These are phyloP conservation scores for Exophiala calicioides DNA, from an alignment of 2,329 filamentous ascomycete species.

Conservation along the genomic window DNA sequence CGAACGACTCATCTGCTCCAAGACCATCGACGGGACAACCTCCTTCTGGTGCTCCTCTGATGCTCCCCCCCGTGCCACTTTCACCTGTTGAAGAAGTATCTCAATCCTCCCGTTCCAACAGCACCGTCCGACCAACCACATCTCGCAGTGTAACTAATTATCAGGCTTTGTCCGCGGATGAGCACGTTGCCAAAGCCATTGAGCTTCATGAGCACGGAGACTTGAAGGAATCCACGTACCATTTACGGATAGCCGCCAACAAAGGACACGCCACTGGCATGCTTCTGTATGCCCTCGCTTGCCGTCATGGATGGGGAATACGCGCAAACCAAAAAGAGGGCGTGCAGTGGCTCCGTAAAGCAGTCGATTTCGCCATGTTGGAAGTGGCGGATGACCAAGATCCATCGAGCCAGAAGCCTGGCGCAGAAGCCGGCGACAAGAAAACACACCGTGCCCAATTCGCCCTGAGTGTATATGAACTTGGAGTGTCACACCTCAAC, in stretches of 20 bases:
- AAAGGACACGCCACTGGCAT: conserved; percentile 88
- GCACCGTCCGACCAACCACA: conserved; percentile 55
- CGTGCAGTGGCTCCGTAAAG: conserved; percentile 87
- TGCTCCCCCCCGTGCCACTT: conserved; percentile 19
- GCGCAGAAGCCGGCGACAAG: conserved; percentile 65
- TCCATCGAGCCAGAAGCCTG: conserved; percentile 51
- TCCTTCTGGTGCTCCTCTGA: conserved; percentile 6
- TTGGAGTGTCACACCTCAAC: conserved; percentile 96
- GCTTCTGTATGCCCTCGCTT: conserved; percentile 92
- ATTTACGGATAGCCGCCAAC: conserved; percentile 83
- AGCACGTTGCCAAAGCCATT: conserved; percentile 88
- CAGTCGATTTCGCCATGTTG: conserved; percentile 77
- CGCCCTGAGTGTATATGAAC: conserved; percentile 90
- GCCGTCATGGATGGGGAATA: conserved; percentile 97
- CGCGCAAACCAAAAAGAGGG: conserved; percentile 86
- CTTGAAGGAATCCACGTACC: conserved; percentile 92
- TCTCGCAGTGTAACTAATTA: conserved; percentile 32
- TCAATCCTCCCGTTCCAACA: conserved; percentile 63
- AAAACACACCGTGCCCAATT: conserved; percentile 91
- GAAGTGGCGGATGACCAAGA: conserved; percentile 84
- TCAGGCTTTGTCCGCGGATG: conserved; percentile 59
- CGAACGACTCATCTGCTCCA: conserved; percentile 14
- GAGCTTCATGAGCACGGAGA: conserved; percentile 84
- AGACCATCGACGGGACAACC: conserved; percentile 18
- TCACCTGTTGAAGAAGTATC: conserved; percentile 48